Conservation (phyloP, 352 stramenopile genomes). For the Globisporangium spiculum region DNA sequence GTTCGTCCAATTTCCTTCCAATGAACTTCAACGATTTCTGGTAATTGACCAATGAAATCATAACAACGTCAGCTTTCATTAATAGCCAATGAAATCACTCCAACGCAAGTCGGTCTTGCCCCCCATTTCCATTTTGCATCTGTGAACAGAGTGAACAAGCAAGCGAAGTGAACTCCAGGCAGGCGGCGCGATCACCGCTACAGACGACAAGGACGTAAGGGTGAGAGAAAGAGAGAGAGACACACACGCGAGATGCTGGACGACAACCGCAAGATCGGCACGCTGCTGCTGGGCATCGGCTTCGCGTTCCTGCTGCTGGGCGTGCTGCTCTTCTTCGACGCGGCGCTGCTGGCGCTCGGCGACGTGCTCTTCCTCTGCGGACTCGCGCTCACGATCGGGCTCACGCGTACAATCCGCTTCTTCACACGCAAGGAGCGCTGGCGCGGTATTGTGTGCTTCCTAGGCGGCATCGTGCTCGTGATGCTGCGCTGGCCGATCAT, state of each 20-base stretch:
- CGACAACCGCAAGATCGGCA: constrained; percentile 97
- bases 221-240: neutral
- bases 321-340: constrained; percentile 94
- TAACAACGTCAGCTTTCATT: neutral
- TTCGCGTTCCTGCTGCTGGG: constrained; percentile 93
- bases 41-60: constrained; percentile 1
- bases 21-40: constrained; percentile 8
- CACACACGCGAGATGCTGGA: constrained; percentile 55
- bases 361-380: constrained; percentile 94
- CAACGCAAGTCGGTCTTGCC: constrained; percentile 10
- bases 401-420: constrained; percentile 92
- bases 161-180: neutral
- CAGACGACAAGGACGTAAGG: neutral
- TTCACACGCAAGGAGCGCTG: constrained; percentile 93
- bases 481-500: constrained; percentile 91
- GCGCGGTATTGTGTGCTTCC: constrained; percentile 93
- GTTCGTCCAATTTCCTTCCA: neutral
- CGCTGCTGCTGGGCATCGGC: constrained; percentile 89
- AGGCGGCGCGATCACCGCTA: neutral
- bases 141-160: neutral
- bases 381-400: constrained; percentile 92
- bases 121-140: neutral
- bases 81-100: constrained; percentile 30
- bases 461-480: constrained; percentile 92
- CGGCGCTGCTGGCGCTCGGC: constrained; percentile 90